Conservation (phyloP, 73 alveolate species). For the Diophrys appendiculata region DNA sequence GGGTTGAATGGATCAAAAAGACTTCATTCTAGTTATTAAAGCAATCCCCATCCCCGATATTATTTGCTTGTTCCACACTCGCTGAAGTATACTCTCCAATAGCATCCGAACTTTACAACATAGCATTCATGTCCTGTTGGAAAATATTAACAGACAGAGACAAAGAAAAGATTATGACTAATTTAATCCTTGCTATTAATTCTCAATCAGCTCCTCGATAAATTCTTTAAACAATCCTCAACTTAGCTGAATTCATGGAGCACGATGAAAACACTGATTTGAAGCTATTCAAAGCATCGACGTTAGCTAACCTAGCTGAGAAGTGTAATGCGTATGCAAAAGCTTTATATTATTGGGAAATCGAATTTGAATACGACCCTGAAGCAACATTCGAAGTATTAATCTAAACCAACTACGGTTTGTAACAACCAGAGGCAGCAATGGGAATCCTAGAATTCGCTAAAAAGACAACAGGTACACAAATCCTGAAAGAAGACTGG, state of each 20-base stretch:
- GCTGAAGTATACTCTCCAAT: slow-evolving; percentile 91
- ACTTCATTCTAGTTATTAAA: slow-evolving; percentile 79
- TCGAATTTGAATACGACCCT: slow-evolving; percentile 87
- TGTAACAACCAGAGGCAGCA: slow-evolving; percentile 96
- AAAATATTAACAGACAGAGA: slow-evolving; percentile 79
- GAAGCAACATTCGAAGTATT: slow-evolving; percentile 71
- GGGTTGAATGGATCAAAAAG: slow-evolving; percentile 97
- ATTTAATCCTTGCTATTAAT: slow-evolving; percentile 75
- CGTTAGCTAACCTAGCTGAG: slow-evolving; percentile 94
- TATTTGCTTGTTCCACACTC: slow-evolving; percentile 84
- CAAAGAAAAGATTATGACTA: slow-evolving; percentile 68
- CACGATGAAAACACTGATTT: slow-evolving; percentile 88
- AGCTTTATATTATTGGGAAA: slow-evolving; percentile 95
- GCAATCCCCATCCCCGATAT: slow-evolving; percentile 87
- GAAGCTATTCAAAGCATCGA: slow-evolving; percentile 82
- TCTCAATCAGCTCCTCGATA: slow-evolving; percentile 79
- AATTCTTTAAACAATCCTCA: slow-evolving; percentile 86
- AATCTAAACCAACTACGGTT: slow-evolving; percentile 83
- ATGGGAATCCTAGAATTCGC: slow-evolving; percentile 91
- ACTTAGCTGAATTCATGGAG: slow-evolving; percentile 96
- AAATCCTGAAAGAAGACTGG: slow-evolving; percentile 82
- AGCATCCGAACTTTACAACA: slow-evolving; percentile 89
- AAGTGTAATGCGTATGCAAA: slow-evolving; percentile 97
- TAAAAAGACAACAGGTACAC: slow-evolving; percentile 60
- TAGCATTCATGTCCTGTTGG: slow-evolving; percentile 93